Percentiles rank a stretch among this genome's conserved stretches.
These are phyloP conservation scores for Gossypium turneri DNA, from an alignment of 345 rosid genomes.

Conservation along the genomic window DNA sequence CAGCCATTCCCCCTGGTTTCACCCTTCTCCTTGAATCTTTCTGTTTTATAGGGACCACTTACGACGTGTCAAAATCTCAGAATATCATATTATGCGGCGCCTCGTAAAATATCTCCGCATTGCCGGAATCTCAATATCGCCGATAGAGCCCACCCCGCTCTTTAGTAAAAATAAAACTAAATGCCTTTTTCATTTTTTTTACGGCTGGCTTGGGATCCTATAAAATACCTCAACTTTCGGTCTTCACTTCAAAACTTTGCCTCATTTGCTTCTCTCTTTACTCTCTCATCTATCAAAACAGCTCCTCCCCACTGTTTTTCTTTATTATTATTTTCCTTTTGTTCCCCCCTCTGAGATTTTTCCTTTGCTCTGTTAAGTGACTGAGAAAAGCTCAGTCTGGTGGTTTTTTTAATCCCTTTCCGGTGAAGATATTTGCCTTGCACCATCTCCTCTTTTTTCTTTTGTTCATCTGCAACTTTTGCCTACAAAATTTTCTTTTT, in stretches of 20 bases:
- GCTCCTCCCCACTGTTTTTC: background rate
- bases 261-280: slow-evolving; percentile 1
- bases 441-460: slow-evolving; percentile 9
- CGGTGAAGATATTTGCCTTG: slow-evolving; percentile 17
- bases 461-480: slow-evolving; percentile 7
- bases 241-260: slow-evolving; percentile 10
- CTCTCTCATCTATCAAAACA: background rate
- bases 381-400: slow-evolving; percentile 12
- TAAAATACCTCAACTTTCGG: slow-evolving; percentile 28
- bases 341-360: background rate
- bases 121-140: background rate
- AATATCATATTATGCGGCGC: slow-evolving; percentile 36
- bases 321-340: background rate
- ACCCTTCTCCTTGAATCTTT: slow-evolving; percentile 15
- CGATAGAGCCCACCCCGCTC: background rate
- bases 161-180: background rate
- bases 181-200: background rate
- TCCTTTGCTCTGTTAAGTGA: background rate
- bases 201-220: slow-evolving; percentile 34
- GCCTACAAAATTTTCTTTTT: slow-evolving; percentile 8
- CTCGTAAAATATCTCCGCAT: slow-evolving; percentile 11
- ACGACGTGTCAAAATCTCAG: slow-evolving; percentile 25
- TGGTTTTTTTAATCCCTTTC: slow-evolving; percentile 12
- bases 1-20: slow-evolving; percentile 25
- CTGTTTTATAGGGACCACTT: background rate